Evolutionary conservation across 495 filamentous ascomycete species (phyloP), one percentile per base, ranked within the genome.

Genomic region (Cryomyces minteri): DNA sequence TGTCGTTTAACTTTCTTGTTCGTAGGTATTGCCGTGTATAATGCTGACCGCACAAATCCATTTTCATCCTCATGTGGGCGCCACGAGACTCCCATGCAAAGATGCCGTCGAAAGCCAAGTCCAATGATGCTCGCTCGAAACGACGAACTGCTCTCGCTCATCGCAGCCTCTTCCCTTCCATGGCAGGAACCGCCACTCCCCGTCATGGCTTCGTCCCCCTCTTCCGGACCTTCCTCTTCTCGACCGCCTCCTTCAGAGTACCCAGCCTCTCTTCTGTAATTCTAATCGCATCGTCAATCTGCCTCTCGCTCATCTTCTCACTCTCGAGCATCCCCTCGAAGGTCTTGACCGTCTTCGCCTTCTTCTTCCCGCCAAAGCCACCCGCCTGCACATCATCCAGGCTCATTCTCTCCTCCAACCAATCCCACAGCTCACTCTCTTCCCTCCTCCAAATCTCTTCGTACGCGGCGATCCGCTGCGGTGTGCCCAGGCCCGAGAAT

Each of bases 391-490:
- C 61, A n/a, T 74, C 70, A 43, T 85, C 77, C 58, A 88, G 67
- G 4, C 82, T 84, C 1, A 83, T 76, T 9, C 90, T 68, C 46
- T 95, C 82, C 53, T 99, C 90, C 8, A 99, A 66, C 90, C 90
- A 99, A 43, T 82, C 77, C 92, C 92, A 99, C 6, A 98, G 65
- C 45, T 88, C 84, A 52, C 75, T 84, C 57, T 98, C 90, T 55
- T 96, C 90, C 12, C 73, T 65, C 12, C 76, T 71, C 90, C 90
- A 98, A 53, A 94, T 79, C 62, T 94, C 80, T 49, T 96, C 88
- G 58, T 95, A 98, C 5, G 86, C 88, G 28, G 77, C 79, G 12
- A 83, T 57, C 5, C 84, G 72, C 48, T 88, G 76, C 5, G 86
- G 73, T 0, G 62, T 56, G 5, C 54, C 46, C n/a, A 58, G 25